A percentile compares a stretch with the other conserved stretches of the same genome.
phyloP scores from a whole-genome alignment of 2,329 filamentous ascomycete genomes.

The Hypoxylon sp. region DNA sequence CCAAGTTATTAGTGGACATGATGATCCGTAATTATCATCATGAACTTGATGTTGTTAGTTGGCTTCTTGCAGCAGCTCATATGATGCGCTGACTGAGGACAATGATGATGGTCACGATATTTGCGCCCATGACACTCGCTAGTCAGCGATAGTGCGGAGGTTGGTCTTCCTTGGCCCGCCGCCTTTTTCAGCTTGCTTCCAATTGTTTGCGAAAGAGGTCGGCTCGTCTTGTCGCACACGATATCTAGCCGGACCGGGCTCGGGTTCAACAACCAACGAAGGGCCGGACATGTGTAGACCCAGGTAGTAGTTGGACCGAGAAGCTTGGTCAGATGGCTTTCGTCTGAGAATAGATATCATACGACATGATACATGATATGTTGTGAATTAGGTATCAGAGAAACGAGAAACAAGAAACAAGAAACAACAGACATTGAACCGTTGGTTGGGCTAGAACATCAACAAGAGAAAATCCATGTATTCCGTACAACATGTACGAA shows the following conservation, averaged over 20 bases:
- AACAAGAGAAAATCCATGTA: no score
- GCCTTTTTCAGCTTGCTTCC: constrained; percentile 20
- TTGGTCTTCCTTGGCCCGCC: constrained; percentile 14
- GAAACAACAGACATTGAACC: no score
- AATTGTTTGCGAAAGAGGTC: no score
- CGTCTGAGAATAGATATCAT: background rate
- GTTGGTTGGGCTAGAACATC: no score
- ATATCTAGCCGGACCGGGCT: background rate
- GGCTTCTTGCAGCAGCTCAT: constrained; percentile 25
- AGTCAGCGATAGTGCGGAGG: constrained; percentile 12
- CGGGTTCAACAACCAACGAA: constrained; percentile 1
- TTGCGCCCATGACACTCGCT: constrained; percentile 10
- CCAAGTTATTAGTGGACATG: constrained; percentile 20
- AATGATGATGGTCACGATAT: constrained; percentile 17
- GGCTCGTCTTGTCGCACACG: background rate
- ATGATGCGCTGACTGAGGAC: constrained; percentile 32
- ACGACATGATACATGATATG: constrained; percentile 8
- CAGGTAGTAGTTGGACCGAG: background rate
- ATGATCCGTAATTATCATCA: constrained; percentile 13
- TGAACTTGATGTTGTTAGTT: constrained; percentile 22
- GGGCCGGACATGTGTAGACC: constrained; percentile 3
- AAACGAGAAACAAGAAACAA: no score
- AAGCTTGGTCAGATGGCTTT: constrained; percentile 5
- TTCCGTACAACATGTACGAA: no score
- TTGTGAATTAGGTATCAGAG: constrained; percentile 1